Percentiles rank a stretch among this genome's conserved stretches.
Evolutionary conservation across 257 asterid species (phyloP).

Genomic region (Jacaranda copaia): DNA sequence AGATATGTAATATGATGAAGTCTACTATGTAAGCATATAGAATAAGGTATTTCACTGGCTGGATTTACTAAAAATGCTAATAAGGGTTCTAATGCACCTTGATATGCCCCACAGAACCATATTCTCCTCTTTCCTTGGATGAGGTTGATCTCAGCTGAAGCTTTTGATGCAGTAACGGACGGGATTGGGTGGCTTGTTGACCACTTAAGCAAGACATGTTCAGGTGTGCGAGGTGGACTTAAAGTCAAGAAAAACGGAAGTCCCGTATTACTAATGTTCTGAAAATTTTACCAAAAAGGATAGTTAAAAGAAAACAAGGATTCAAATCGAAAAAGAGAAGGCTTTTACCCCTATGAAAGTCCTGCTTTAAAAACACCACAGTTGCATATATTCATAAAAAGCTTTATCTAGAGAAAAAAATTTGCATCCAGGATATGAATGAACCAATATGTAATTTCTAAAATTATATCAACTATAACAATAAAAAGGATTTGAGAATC

Average conservation of each 20-base stretch:
- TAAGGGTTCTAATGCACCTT: slow-evolving; percentile 49
- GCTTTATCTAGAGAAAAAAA: too few relatives aligned
- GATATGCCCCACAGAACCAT: slow-evolving; percentile 91
- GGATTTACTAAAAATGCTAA: background rate
- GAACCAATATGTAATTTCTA: too few relatives aligned
- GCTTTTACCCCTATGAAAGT: too few relatives aligned
- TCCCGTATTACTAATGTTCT: slow-evolving; percentile 62
- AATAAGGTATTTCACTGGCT: background rate
- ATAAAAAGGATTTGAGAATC: too few relatives aligned
- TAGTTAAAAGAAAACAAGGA: too few relatives aligned
- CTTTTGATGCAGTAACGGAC: slow-evolving; percentile 75
- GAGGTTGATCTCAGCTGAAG: slow-evolving; percentile 55
- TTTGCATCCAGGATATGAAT: too few relatives aligned
- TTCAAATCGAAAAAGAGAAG: background rate
- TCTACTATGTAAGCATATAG: background rate
- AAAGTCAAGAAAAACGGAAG: slow-evolving; percentile 61
- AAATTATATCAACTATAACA: too few relatives aligned
- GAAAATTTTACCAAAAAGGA: background rate
- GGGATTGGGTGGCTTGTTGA: slow-evolving; percentile 81
- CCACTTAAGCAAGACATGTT: slow-evolving; percentile 59
- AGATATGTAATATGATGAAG: background rate
- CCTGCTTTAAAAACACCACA: too few relatives aligned
- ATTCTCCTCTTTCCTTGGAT: slow-evolving; percentile 81
- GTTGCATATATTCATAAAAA: too few relatives aligned
- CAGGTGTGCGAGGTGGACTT: slow-evolving; percentile 68